These are phyloP conservation scores for Capsicum chinense DNA, from an alignment of 257 asterid genomes.

Conservation along the genomic window DNA sequence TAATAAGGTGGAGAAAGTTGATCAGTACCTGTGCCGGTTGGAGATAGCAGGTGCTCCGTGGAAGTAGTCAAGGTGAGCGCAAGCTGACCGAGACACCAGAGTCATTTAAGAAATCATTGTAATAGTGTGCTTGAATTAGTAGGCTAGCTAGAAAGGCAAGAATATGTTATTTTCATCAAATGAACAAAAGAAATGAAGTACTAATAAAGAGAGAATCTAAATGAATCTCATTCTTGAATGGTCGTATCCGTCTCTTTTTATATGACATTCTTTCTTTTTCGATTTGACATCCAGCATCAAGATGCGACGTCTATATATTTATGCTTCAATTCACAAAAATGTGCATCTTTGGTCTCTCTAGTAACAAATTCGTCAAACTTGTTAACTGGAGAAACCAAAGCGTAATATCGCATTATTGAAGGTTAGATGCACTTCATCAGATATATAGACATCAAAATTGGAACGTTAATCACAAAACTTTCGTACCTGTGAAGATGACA, in stretches of 20 bases:
- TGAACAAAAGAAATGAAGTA: not conserved
- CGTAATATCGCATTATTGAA: not conserved
- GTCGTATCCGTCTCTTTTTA: not conserved
- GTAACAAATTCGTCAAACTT: not conserved
- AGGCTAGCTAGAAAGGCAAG: conserved; percentile 5
- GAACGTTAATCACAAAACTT: not conserved
- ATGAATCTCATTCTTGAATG: conserved; percentile 7
- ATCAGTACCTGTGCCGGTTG: not conserved
- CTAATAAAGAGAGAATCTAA: conserved; percentile 18
- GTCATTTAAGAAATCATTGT: not conserved
- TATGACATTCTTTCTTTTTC: not conserved
- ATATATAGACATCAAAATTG: not conserved
- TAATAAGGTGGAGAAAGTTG: not conserved
- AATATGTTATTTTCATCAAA: not conserved
- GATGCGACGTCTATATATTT: not conserved
- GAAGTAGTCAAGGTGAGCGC: not conserved
- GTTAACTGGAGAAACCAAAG: not conserved
- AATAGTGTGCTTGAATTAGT: not conserved
- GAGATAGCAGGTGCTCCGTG: not conserved
- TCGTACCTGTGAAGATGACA: not conserved
- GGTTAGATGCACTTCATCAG: not conserved
- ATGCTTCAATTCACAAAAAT: not conserved
- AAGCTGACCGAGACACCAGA: not conserved
- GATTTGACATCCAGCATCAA: not conserved
- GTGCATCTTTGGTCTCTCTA: conserved; percentile 19